Evolutionary conservation across 257 asterid genomes (phyloP).

Genomic region (Anisodus tanguticus): DNA sequence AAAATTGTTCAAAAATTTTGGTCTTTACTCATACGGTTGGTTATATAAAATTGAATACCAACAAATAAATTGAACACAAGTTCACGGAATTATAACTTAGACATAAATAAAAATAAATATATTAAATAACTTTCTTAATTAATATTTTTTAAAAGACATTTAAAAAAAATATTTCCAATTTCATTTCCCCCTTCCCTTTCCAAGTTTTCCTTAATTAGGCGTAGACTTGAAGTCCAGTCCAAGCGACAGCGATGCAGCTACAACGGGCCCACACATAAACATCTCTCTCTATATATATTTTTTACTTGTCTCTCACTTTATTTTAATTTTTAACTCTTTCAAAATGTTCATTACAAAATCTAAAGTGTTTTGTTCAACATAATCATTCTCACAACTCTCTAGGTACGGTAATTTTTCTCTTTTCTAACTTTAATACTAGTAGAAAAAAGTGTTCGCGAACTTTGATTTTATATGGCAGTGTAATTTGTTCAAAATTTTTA

Average conservation of each 20-base stretch:
- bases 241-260: conserved; percentile 3
- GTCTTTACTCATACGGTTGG: no score
- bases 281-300: neutral
- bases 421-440: neutral
- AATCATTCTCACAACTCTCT: neutral
- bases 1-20: no score
- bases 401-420: neutral
- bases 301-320: neutral
- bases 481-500: neutral
- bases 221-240: neutral
- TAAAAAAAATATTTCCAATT: no score
- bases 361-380: neutral
- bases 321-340: neutral
- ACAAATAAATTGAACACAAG: no score
- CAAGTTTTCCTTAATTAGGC: neutral
- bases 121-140: no score
- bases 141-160: no score
- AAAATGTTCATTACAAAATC: neutral
- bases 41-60: no score
- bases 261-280: conserved; percentile 17
- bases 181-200: neutral
- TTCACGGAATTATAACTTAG: no score
- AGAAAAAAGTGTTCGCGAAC: neutral
- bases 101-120: no score
- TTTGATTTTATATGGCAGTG: neutral